Evolutionary conservation across 2,329 filamentous ascomycete genomes (phyloP).

Genomic region (Penicillium sp.): DNA sequence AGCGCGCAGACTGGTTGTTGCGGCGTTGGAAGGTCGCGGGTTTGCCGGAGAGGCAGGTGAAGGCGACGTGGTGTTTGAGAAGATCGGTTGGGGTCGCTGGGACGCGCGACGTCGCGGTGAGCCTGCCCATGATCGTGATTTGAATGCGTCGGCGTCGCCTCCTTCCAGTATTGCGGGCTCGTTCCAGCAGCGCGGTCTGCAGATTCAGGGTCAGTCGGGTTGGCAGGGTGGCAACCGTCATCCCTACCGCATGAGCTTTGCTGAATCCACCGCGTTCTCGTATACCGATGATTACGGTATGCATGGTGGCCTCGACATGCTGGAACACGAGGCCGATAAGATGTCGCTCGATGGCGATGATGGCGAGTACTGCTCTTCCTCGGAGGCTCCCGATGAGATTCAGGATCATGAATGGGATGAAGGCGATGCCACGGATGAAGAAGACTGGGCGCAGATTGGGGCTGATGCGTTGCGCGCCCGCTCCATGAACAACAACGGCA

Average conservation of each 20-base stretch:
- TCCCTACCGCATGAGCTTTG: constrained; percentile 59
- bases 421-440: constrained; percentile 86
- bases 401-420: constrained; percentile 76
- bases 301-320: constrained; percentile 59
- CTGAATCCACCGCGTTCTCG: constrained; percentile 71
- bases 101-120: constrained; percentile 74
- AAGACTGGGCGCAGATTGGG: constrained; percentile 90
- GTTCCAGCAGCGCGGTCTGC: constrained; percentile 46
- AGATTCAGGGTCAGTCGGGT: constrained; percentile 43
- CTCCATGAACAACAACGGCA: constrained; percentile 49
- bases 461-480: constrained; percentile 74
- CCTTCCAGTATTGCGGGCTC: constrained; percentile 50
- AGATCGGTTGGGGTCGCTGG: constrained; percentile 97
- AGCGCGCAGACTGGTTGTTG: constrained; percentile 86
- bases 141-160: constrained; percentile 49
- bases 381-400: constrained; percentile 62
- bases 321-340: constrained; percentile 84
- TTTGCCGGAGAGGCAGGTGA: constrained; percentile 53
- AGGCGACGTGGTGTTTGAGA: constrained; percentile 68
- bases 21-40: constrained; percentile 77
- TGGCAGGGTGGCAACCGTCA: constrained; percentile 36
- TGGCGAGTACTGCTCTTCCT: constrained; percentile 65
- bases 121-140: constrained; percentile 35
- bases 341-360: constrained; percentile 82
- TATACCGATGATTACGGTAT: constrained; percentile 63